Percentiles rank a stretch among this genome's conserved stretches.
These are phyloP conservation scores for Sicyos baderoa DNA, from an alignment of 306 rosid species.

Conservation along the genomic window DNA sequence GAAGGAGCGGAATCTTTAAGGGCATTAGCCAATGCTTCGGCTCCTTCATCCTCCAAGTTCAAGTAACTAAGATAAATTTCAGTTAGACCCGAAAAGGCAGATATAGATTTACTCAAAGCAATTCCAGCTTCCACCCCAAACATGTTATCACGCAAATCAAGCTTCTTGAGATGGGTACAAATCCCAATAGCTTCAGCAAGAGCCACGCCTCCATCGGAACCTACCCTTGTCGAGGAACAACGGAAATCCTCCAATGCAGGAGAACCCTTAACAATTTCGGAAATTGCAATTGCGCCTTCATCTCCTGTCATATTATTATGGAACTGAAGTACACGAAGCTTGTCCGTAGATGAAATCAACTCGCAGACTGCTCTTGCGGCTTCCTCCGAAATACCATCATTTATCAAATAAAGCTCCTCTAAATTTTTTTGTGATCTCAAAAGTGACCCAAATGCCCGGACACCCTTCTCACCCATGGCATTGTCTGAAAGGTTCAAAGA, in stretches of 20 bases:
- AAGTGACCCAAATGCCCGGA: conserved; percentile 14
- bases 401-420: conserved; percentile 67
- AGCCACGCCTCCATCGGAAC: conserved; percentile 53
- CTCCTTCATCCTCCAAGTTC: conserved; percentile 61
- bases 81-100: conserved; percentile 38
- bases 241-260: conserved; percentile 53
- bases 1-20: conserved; percentile 56
- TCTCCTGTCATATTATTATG: conserved; percentile 46
- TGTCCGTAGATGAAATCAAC: conserved; percentile 58
- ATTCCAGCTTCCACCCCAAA: conserved; percentile 60
- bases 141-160: conserved; percentile 63
- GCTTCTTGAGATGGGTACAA: conserved; percentile 44
- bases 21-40: conserved; percentile 41
- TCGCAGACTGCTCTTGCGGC: conserved; percentile 60
- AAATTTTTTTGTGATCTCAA: conserved; percentile 36
- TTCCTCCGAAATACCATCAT: conserved; percentile 69
- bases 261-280: conserved; percentile 44
- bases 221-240: conserved; percentile 61
- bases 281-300: conserved; percentile 49
- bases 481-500: conserved; percentile 12
- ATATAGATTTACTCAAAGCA: conserved; percentile 50
- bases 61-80: conserved; percentile 57
- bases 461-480: conserved; percentile 21
- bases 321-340: conserved; percentile 59
- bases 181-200: conserved; percentile 51